Evolutionary conservation across 179 eudicot species (phyloP).

Genomic region (Silene noctiflora): DNA sequence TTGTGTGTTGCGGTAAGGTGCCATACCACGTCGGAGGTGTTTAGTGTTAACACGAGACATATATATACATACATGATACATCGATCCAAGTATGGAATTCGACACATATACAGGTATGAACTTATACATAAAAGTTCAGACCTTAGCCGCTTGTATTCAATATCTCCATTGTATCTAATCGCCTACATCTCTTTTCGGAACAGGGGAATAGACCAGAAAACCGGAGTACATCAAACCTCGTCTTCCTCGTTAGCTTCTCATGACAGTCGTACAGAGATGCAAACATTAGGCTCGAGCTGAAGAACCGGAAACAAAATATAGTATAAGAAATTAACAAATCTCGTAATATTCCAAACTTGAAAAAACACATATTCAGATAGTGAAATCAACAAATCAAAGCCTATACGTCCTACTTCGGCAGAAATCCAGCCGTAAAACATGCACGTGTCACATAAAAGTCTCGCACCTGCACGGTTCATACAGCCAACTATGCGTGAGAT

Average conservation of each 20-base stretch:
- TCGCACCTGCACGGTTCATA: not conserved
- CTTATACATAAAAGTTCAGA: not conserved
- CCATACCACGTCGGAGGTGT: too few relatives aligned
- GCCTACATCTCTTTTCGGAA: not conserved
- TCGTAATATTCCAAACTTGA: not conserved
- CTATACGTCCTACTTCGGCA: not conserved
- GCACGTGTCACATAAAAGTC: too few relatives aligned
- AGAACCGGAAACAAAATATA: not conserved
- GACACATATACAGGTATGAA: too few relatives aligned
- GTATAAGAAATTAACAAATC: not conserved
- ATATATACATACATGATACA: too few relatives aligned
- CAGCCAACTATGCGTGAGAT: not conserved
- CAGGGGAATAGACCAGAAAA: not conserved
- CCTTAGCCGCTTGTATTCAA: not conserved
- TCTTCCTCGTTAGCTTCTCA: not conserved
- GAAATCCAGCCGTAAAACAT: too few relatives aligned
- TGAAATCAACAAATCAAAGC: not conserved
- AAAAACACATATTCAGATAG: not conserved
- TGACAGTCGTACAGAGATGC: not conserved
- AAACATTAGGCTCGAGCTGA: not conserved
- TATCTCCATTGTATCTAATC: not conserved
- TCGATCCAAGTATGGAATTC: too few relatives aligned
- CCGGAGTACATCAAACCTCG: not conserved
- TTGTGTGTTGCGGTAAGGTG: too few relatives aligned
- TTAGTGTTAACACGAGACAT: not conserved